These are phyloP conservation scores for Triadica sebifera DNA, from an alignment of 345 rosid genomes.

Conservation along the genomic window DNA sequence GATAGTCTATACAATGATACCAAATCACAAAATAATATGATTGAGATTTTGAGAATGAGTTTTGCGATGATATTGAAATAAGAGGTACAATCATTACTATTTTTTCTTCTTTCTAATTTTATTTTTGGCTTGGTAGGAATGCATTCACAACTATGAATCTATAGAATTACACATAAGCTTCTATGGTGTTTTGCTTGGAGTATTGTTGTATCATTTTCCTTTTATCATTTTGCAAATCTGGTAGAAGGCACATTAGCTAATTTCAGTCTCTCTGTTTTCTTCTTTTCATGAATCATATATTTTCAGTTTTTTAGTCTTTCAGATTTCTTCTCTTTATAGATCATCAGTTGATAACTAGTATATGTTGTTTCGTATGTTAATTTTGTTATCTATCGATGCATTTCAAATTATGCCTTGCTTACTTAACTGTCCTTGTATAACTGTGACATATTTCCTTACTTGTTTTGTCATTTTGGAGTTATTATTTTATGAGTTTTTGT, in stretches of 20 bases:
- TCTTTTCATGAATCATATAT: too few species aligned
- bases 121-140: too few species aligned
- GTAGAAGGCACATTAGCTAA: slow-evolving; percentile 16
- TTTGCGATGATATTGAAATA: too few species aligned
- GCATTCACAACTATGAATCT: background rate
- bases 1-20: too few species aligned
- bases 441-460: slow-evolving; percentile 39
- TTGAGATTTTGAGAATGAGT: too few species aligned
- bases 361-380: background rate
- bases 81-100: too few species aligned
- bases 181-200: background rate
- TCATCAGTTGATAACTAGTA: background rate
- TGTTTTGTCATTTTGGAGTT: slow-evolving; percentile 46
- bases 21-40: too few species aligned
- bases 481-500: slow-evolving; percentile 44
- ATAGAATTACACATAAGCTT: background rate
- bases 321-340: too few species aligned
- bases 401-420: background rate
- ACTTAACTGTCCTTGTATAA: background rate
- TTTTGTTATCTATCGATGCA: background rate
- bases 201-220: background rate
- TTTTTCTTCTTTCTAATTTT: too few species aligned
- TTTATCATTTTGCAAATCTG: slow-evolving; percentile 30
- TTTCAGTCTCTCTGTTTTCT: background rate
- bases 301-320: too few species aligned